Evolutionary conservation across 352 stramenopile genomes (phyloP), one percentile per base, ranked within the genome.

Genomic region (Globisporangium rhizosaccharum): DNA sequence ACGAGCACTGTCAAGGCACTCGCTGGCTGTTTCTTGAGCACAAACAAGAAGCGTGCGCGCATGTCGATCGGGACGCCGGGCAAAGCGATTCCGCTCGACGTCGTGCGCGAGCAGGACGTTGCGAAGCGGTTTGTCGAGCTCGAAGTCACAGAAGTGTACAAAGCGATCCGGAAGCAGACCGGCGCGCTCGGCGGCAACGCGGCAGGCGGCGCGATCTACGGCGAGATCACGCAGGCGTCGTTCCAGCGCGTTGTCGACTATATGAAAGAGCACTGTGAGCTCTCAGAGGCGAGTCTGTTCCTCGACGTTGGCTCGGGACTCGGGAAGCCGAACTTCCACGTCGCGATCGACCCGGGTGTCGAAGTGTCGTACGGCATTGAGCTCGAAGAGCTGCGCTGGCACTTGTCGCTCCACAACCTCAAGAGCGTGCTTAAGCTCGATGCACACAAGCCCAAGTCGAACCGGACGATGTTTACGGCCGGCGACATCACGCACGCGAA

Each of bases 301-400:
- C 85, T 99, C 56, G 97, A 99, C 68, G 95, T 99, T 48, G 97
- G 97, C 26, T 97, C 90, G 15, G 97, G 97, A 20, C 79, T 99
- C 30, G 97, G 96, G 23, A 99, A 99, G 68, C 97, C 97, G 6
- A 99, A 98, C 70, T 85, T 99, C 26, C 97, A 99, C 65, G 96
- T 98, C 17, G 82, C 95, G 2, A 92, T 98, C 62, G 87, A 98
- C 69, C 94, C 96, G 15, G 92, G 91, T n/a, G 93, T 98, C 17
- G 83, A 96, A 51, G 92, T 98, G 12, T 98, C 90, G 44, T 98
- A 97, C 68, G 95, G 93, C 30, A 88, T 99, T 25, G 96, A 99
- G 67, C 78, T 99, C 25, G 92, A 99, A 64, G 85, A 98, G 28
- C 73, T 97, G 11, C 88, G 96, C 9, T 98, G 94, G 93, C 88